phyloP scores from a whole-genome alignment of 2,329 filamentous ascomycete genomes.

The Colletotrichum salicis region DNA sequence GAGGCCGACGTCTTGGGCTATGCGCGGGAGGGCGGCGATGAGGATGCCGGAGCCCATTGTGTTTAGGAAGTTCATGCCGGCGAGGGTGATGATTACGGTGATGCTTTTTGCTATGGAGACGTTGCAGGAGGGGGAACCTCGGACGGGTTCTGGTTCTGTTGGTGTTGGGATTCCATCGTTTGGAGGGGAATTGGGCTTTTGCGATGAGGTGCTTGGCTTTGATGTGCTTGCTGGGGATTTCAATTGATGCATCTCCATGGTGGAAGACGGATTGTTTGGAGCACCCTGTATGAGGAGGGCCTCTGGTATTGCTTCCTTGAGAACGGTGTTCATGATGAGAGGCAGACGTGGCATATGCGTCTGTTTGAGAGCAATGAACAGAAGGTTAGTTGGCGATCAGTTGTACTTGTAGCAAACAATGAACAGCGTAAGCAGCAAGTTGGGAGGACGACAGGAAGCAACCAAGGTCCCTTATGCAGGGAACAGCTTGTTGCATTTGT shows the following conservation, averaged over 20 bases:
- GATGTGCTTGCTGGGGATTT: background rate
- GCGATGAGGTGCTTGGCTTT: background rate
- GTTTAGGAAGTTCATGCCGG: slow-evolving; percentile 48
- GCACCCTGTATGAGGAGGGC: background rate
- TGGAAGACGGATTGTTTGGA: background rate
- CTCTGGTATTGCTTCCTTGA: slow-evolving; percentile 10
- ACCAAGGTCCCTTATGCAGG: background rate
- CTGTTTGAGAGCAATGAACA: background rate
- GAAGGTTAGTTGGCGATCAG: background rate
- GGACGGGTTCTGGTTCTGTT: background rate
- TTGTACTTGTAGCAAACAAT: background rate
- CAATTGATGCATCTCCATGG: slow-evolving; percentile 7
- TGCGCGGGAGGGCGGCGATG: slow-evolving; percentile 49
- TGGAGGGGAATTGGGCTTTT: background rate
- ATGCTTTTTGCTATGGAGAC: slow-evolving; percentile 42
- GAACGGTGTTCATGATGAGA: background rate
- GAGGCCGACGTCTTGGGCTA: slow-evolving; percentile 48
- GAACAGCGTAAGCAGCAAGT: background rate
- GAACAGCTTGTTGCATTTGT: background rate
- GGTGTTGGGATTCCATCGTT: background rate
- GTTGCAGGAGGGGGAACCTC: background rate
- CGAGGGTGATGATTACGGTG: slow-evolving; percentile 46
- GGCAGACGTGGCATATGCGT: no score
- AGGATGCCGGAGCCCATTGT: slow-evolving; percentile 51
- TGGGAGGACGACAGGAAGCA: background rate